Base-by-base conservation (phyloP, 2,329 filamentous ascomycete species). In the Xylogone sp. region DNA sequence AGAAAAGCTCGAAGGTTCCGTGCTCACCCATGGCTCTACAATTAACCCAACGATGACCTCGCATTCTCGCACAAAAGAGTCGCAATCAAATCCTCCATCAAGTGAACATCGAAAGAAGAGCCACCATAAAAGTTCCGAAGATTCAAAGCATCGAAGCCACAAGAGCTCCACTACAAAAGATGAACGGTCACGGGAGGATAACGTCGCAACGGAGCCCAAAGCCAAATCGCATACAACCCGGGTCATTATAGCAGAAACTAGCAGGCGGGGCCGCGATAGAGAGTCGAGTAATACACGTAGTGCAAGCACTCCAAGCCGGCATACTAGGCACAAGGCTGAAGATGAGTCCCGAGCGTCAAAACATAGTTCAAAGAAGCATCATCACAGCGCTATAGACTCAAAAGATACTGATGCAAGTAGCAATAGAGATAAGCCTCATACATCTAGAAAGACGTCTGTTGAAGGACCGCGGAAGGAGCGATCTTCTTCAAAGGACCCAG, bases 1-100 rank as follows among this genome's bases (percentile, higher is more conserved):
- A 56, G 57, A 65, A 59, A 64, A 56, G 54, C 57, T 60, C 51
- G 60, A 61, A 43, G 49, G 52, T n/a, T 43, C 52, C 49, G 46
- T 52, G 19, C 48, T 46, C 48, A 53, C 48, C 21, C 51, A 51
- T 39, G 57, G 51, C 50, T 46, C 47, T 31, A 49, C 57, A 55
- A 29, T 50, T 21, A 50, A 46, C n/a, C 42, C 46, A 20, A 64
- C 54, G 45, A 61, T 62, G 56, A 53, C 57, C 27, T 54, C 60
- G 10, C 61, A 62, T 53, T 61, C 62, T 20, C 59, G 56, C 56
- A 46, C 56, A 49, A 61, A 57, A 21, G 27, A 56, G 10, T 51
- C 58, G 21, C 60, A 51, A 46, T 24, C 49, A 21, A 61, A 55
- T 43, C 53, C 51, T 8, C 39, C 53, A 20, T 54, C 57, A 20